Base-by-base conservation (phyloP, 2,329 filamentous ascomycete species). In the Claviceps fusiformis region DNA sequence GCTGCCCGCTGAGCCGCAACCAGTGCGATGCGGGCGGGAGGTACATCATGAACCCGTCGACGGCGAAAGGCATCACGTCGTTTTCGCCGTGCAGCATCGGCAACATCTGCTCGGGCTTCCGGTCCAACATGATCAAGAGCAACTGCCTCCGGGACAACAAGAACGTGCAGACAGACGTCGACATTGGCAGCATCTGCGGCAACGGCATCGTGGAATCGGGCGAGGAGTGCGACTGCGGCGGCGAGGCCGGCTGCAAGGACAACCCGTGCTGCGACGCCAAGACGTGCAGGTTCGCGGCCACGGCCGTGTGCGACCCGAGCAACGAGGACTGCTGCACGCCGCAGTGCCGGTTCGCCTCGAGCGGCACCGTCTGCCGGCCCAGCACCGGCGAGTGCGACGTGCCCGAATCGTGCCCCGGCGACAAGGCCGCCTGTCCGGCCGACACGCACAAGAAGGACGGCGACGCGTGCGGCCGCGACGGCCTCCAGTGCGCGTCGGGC, bases 21-120 rank as follows among this genome's bases (percentile, higher is more conserved):
- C 76, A 73, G 0, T 98, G 93, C 68, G 76, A 95, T 68, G 93
- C 93, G 27, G 73, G 77, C 46, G 85, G 81, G n/a, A 70, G 78
- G 57, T 98, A 83, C 71, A 90, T 98, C 70, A 98, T 98, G 93
- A 97, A 97, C 67, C 93, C 93, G 0, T 93, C 87, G 11, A 93
- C 92, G 1, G 80, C 78, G 13, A 68, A 75, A 9, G 80, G 81
- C 55, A 89, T 96, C 66, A 85, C 78, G 0, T 73, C 78, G 46
- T 98, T 98, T 71, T 96, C 90, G 0, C 79, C 85, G 2, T 98
- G 93, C 73, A 87, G 84, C 29, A 79, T 98, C 60, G 93, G 93
- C 59, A 97, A 97, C 65, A 89, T 98, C 58, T 98, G 93, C 73
- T 87, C 87, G 6, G 90, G 89, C 35, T 77, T 98, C 59, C 82